phyloP scores from a whole-genome alignment of 768 basidiomycete species.

The Phlegmacium glaucopus region DNA sequence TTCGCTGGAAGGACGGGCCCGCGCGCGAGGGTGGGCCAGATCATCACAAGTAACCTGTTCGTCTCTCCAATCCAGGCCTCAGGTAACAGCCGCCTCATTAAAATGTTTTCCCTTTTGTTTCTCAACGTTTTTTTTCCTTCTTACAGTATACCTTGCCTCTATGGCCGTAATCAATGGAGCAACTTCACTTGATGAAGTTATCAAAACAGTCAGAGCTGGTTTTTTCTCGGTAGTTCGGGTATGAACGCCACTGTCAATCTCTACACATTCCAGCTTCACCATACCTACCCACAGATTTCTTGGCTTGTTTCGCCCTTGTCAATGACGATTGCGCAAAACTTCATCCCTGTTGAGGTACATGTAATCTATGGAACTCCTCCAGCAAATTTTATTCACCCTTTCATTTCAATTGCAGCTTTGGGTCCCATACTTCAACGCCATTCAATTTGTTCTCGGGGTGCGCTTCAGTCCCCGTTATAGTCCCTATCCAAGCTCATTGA shows the following conservation, averaged over 20 bases:
- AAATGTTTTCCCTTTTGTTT: background rate
- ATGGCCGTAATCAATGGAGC: slow-evolving; percentile 87
- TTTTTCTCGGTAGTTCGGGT: slow-evolving; percentile 76
- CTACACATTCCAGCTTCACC: no score
- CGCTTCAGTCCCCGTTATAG: background rate
- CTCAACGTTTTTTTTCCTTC: background rate
- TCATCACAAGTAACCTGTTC: slow-evolving; percentile 74
- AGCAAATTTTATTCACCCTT: background rate
- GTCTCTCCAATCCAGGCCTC: slow-evolving; percentile 72
- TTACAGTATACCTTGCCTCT: slow-evolving; percentile 71
- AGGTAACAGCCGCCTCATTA: slow-evolving; percentile 36
- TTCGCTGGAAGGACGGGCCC: slow-evolving; percentile 73
- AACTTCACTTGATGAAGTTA: slow-evolving; percentile 57
- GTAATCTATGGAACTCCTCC: slow-evolving; percentile 18
- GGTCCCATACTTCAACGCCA: slow-evolving; percentile 83
- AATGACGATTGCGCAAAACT: slow-evolving; percentile 73
- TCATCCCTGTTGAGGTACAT: slow-evolving; percentile 78
- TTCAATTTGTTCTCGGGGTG: slow-evolving; percentile 73
- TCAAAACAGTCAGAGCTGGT: slow-evolving; percentile 65
- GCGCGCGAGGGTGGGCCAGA: slow-evolving; percentile 62
- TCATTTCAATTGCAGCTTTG: slow-evolving; percentile 52
- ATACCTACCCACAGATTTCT: slow-evolving; percentile 51
- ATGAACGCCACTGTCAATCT: slow-evolving; percentile 11
- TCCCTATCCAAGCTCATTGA: background rate
- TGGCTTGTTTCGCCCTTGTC: slow-evolving; percentile 80